Base-by-base conservation (phyloP, 345 rosid species). In the Linum trigynum region DNA sequence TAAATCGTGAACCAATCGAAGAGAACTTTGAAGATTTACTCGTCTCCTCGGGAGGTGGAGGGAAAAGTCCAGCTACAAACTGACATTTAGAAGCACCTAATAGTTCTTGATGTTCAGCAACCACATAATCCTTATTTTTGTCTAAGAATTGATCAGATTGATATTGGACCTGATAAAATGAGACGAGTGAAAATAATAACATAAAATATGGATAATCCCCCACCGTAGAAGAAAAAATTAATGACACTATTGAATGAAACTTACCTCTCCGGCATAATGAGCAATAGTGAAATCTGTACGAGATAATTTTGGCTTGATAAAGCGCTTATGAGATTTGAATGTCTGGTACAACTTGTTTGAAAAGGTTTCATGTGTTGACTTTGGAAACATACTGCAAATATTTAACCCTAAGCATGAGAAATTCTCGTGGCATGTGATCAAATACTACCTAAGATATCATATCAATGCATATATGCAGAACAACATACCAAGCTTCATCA, bases 311-410 rank as follows among this genome's bases (percentile, higher is more conserved):
- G 99, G 99, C 75, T 94, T 94, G 80, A 94, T 73, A 71, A 94
- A 94, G 12, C 99, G 84, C 88, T 94, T 90, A 82, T 88, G 84
- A 48, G 1, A 39, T 76, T 86, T 90, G 74, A 90, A 94, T 61
- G 97, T 94, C 85, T 94, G 99, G 73, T 90, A 90, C 38, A 94
- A 92, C 86, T 86, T 94, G 69, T 90, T 88, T 1, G 97, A 69
- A 76, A 94, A 94, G 58, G 99, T 94, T 76, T 94, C 99, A 50
- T 94, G 99, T 4, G 99, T 94, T 64, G 99, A 94, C 81, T 94
- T 92, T 8, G 99, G 99, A 73, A 94, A 94, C 99, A 94, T 94
- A 73, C 99, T 94, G 86, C 65, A 82, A 71, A 71, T 43, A 1
- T 36, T 38, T 38, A 59, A 55, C 17, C 7, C 17, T 15, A 40